A percentile compares a stretch with the other conserved stretches of the same genome.
Conservation (phyloP, 805 yeast species). For the Teunomyces kruisii region DNA sequence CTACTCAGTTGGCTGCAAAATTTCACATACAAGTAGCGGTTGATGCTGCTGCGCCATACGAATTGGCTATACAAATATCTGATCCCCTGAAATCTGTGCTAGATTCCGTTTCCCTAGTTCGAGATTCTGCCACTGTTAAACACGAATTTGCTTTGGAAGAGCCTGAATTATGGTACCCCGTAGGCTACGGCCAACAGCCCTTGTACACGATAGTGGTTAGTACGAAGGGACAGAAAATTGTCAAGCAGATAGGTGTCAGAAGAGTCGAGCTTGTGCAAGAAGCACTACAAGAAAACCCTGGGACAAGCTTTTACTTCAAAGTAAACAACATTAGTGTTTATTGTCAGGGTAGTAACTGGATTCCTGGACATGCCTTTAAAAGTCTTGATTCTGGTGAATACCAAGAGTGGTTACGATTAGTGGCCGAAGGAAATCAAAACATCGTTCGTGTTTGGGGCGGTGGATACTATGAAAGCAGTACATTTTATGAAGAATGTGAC, state of each 20-base stretch:
- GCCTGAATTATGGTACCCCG: constrained; percentile 1
- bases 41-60: not conserved
- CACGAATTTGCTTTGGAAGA: not conserved
- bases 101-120: not conserved
- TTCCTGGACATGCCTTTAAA: constrained; percentile 45
- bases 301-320: constrained; percentile 43
- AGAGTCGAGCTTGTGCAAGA: not conserved
- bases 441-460: constrained; percentile 54
- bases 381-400: constrained; percentile 38
- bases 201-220: constrained; percentile 9
- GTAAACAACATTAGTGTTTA: constrained; percentile 41
- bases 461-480: constrained; percentile 44
- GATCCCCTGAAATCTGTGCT: too few relatives aligned
- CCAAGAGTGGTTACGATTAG: constrained; percentile 32
- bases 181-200: not conserved
- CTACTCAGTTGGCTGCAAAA: not conserved
- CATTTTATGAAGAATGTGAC: constrained; percentile 46
- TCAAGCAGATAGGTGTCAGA: not conserved
- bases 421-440: constrained; percentile 40
- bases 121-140: not conserved
- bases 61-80: not conserved
- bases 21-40: not conserved
- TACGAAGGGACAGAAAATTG: not conserved
- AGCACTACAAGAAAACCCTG: constrained; percentile 18
- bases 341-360: constrained; percentile 47